phyloP scores from a whole-genome alignment of 495 filamentous ascomycete genomes.

The Penicillium salamii region DNA sequence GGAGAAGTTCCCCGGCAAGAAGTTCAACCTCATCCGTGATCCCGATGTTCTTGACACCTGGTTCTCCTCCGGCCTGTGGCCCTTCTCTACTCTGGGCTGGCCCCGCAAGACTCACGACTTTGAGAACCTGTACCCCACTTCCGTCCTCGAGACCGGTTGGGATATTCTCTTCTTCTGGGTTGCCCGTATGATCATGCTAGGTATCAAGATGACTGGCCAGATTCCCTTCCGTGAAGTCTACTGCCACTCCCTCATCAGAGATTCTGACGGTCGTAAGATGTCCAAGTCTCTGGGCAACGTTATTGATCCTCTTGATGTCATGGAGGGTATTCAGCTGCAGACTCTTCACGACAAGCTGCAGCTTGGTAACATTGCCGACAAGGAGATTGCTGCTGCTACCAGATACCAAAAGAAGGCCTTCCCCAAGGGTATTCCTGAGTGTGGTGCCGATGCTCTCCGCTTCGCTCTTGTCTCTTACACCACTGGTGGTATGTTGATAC shows the following conservation, averaged over 20 bases:
- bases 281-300: constrained; percentile 82
- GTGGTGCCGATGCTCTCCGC: constrained; percentile 79
- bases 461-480: constrained; percentile 82
- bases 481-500: constrained; percentile 61
- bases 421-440: constrained; percentile 80
- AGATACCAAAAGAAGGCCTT: constrained; percentile 80
- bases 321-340: constrained; percentile 67
- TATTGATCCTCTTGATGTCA: constrained; percentile 78
- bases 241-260: constrained; percentile 73
- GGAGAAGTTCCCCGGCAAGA: constrained; percentile 65
- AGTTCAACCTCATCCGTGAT: constrained; percentile 64
- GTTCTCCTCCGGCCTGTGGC: constrained; percentile 81
- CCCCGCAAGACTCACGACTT: constrained; percentile 64
- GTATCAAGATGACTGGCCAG: constrained; percentile 71
- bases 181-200: constrained; percentile 78
- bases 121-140: constrained; percentile 70
- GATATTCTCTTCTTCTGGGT: constrained; percentile 90
- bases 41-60: constrained; percentile 79
- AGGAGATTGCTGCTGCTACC: constrained; percentile 67
- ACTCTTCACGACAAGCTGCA: constrained; percentile 67
- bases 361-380: constrained; percentile 68
- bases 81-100: constrained; percentile 81
- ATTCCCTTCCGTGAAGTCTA: constrained; percentile 77
- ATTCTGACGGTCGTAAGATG: constrained; percentile 81
- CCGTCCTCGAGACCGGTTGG: constrained; percentile 77